Percentiles rank a stretch among this genome's conserved stretches.
phyloP scores from a whole-genome alignment of 805 yeast genomes.

The Metschnikowia amazonensis region DNA sequence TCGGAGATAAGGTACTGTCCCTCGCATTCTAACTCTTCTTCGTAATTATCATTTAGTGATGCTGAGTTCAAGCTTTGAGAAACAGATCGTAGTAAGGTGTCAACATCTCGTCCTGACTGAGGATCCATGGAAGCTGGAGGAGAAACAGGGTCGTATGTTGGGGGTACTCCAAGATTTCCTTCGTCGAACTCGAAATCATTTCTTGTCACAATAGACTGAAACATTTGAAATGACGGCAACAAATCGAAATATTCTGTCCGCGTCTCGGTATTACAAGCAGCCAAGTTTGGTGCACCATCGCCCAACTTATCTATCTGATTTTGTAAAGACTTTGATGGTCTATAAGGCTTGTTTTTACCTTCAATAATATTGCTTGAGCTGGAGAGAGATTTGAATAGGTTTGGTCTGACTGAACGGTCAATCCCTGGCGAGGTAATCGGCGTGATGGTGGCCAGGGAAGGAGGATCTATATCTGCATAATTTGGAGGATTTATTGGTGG shows the following conservation, averaged over 20 bases:
- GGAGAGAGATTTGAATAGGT: not conserved
- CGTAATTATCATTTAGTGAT: constrained; percentile 6
- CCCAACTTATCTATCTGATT: constrained; percentile 28
- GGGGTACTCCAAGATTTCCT: constrained; percentile 30
- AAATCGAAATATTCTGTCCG: constrained; percentile 44
- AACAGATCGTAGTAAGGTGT: constrained; percentile 10
- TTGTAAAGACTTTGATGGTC: constrained; percentile 35
- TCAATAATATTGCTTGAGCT: not conserved
- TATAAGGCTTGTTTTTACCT: constrained; percentile 25
- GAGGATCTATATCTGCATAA: constrained; percentile 19
- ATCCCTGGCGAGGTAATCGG: constrained; percentile 9
- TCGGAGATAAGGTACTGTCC: constrained; percentile 19
- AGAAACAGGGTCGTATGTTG: constrained; percentile 33
- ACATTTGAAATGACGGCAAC: constrained; percentile 68
- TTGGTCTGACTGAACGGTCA: not conserved
- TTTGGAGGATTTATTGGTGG: constrained; percentile 22
- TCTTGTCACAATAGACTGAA: constrained; percentile 47
- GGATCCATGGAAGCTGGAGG: constrained; percentile 7
- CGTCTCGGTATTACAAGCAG: constrained; percentile 13
- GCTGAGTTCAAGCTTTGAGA: constrained; percentile 7
- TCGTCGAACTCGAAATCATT: constrained; percentile 39
- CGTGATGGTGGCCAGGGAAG: constrained; percentile 9
- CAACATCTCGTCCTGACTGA: constrained; percentile 5
- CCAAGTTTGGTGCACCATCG: constrained; percentile 8
- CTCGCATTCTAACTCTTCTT: constrained; percentile 14